Evolutionary conservation across 2,329 filamentous ascomycete genomes (phyloP), one percentile per base, ranked within the genome.

Genomic region (Microdochium nivale): DNA sequence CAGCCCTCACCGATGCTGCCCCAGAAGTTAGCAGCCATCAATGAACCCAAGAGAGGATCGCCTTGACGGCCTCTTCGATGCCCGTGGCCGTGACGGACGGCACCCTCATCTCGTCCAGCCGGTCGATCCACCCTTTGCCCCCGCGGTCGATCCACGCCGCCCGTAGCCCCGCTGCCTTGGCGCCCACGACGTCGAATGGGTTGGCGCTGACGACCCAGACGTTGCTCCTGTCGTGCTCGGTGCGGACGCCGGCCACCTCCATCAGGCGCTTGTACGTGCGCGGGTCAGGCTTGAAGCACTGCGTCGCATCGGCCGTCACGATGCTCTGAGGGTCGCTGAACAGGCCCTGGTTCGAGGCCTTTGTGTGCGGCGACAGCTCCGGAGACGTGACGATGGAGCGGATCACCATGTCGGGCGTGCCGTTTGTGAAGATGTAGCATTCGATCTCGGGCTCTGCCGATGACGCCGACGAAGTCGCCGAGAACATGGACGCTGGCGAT

Each of bases 131-230:
- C 2, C 84, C 84, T 9, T 66, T 72, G 0, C 78, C 77, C 14
- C 62, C 65, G 25, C 86, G 70, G 67, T 89, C 84, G 5, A 90
- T 77, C 81, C 84, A 90, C 13, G 76, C 80, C 24, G 81, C 78
- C 58, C 77, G 75, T 68, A 89, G 69, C 0, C 86, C 86, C 4
- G 76, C 72, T 1, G 73, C 72, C 54, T 73, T 74, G 1, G 86
- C 83, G 0, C 87, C 87, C 0, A 83, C 76, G 16, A 86, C 70
- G 62, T 90, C 87, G 62, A 90, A 90, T 2, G 87, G 82, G 62
- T 90, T 90, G 1, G 80, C 79, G 57, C 78, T 86, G 5, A 91
- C 75, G 8, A 90, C 66, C 84, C 86, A 89, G 14, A 89, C 72
- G 25, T 77, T 69, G 1, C 63, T 67, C 56, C 74, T 69, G 19